Evolutionary conservation across 1,284 basidiomycete species (phyloP), one percentile per base, ranked within the genome.

Genomic region (Bjerkandera adusta): DNA sequence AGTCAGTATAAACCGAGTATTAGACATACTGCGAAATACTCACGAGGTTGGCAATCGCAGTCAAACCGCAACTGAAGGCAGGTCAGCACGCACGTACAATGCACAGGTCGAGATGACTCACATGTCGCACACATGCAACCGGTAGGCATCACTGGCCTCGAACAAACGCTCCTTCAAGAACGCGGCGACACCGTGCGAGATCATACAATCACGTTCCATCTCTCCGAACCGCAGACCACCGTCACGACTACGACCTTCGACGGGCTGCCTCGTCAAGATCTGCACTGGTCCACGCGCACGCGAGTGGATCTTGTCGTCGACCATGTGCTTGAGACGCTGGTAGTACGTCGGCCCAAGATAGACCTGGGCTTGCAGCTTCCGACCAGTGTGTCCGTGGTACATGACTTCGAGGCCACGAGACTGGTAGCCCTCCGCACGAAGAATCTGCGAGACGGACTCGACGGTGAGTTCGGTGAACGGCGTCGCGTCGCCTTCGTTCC

Each of bases 141-240:
- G 83, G 69, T 95, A 96, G n/a, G 92, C 93, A 66, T 97, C 94
- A 60, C 91, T 94, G 16, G 88, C 89, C 68, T 93, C 92, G 60
- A 93, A 95, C 65, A 96, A 73, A 55, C 92, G 86, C 71, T 96
- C 93, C 68, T 96, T 96, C 67, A 99, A 69, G 84, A 99, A 99
- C 2, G 84, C 91, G 29, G 97, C 96, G 56, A 98, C 95, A 68
- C 97, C 97, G 73, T 99, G 97, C 30, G 96, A 97, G 55, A 99
- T 97, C 97, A 99, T 99, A 69, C 96, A 99, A 82, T 98, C 95
- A 67, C 92, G 90, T 67, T 99, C 96, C 97, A 99, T 99, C 79
- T 99, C 97, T 77, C 96, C 97, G 79, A 99, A 99, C 60, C 97
- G 93, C 57, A 99, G 72, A 68, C 97, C 97, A 77, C 97, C 97